These are phyloP conservation scores for Uromyces viciae-fabae DNA, from an alignment of 1,284 basidiomycete genomes.

Conservation along the genomic window DNA sequence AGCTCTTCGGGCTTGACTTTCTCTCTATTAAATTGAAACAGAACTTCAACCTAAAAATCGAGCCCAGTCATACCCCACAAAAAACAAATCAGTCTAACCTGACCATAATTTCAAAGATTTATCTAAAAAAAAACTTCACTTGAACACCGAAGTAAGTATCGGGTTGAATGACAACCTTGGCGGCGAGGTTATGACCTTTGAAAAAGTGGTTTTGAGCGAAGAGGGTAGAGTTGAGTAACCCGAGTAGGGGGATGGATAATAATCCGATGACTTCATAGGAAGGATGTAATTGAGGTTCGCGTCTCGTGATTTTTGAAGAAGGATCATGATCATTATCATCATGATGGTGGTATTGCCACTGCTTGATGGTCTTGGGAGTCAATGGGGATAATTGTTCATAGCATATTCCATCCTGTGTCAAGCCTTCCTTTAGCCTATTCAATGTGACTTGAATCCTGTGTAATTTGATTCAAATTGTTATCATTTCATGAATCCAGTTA, in stretches of 20 bases:
- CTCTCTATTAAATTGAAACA: not conserved
- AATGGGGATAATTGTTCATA: constrained; percentile 26
- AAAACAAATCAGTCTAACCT: too few species aligned
- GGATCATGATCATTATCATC: not conserved
- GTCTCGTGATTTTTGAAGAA: not conserved
- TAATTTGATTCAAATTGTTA: too few species aligned
- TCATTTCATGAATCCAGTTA: too few species aligned
- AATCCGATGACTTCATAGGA: constrained; percentile 19
- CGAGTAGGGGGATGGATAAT: not conserved
- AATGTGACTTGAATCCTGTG: constrained; percentile 27
- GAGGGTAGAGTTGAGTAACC: not conserved
- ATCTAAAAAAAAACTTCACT: not conserved
- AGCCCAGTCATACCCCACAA: not conserved
- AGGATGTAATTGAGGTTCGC: not conserved
- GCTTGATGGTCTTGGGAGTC: constrained; percentile 10
- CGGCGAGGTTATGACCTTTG: not conserved
- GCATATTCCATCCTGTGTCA: not conserved
- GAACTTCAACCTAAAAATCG: constrained; percentile 8
- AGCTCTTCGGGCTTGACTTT: constrained; percentile 8
- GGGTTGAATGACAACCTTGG: not conserved
- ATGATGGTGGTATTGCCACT: not conserved
- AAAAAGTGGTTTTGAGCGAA: not conserved
- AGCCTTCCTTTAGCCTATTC: not conserved
- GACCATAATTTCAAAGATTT: too few species aligned
- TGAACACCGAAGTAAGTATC: constrained; percentile 20